Evolutionary conservation across 2,329 filamentous ascomycete species (phyloP).

Genomic region (Penicillium sp.): DNA sequence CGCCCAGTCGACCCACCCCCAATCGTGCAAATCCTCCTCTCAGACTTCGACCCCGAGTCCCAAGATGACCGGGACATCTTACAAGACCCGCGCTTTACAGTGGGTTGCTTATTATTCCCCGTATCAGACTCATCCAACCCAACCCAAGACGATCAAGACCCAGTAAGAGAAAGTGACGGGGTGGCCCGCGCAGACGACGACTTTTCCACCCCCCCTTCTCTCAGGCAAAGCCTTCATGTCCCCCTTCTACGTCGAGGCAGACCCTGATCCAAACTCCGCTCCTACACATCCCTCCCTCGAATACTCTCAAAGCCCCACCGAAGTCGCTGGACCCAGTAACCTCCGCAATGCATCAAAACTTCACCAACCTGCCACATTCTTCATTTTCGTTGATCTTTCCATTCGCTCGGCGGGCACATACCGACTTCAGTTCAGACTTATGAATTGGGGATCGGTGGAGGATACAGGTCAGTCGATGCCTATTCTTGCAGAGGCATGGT

Average conservation of each 20-base stretch:
- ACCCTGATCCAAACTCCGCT: slow-evolving; percentile 45
- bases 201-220: slow-evolving; percentile 31
- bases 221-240: slow-evolving; percentile 43
- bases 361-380: slow-evolving; percentile 42
- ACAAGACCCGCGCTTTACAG: slow-evolving; percentile 41
- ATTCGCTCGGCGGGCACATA: slow-evolving; percentile 47
- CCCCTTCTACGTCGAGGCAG: slow-evolving; percentile 42
- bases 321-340: not conserved
- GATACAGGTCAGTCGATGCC: slow-evolving; percentile 37
- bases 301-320: not conserved
- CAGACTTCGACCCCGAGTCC: slow-evolving; percentile 42
- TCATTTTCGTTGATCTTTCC: slow-evolving; percentile 49
- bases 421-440: slow-evolving; percentile 46
- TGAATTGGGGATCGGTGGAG: slow-evolving; percentile 40
- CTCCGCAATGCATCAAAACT: slow-evolving; percentile 14
- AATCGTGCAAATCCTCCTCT: slow-evolving; percentile 47
- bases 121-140: slow-evolving; percentile 21
- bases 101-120: slow-evolving; percentile 45
- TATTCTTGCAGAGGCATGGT: slow-evolving; percentile 41
- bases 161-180: slow-evolving; percentile 9
- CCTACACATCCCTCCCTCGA: slow-evolving; percentile 34
- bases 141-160: slow-evolving; percentile 1
- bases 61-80: slow-evolving; percentile 39
- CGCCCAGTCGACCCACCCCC: slow-evolving; percentile 49
- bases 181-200: slow-evolving; percentile 19